Evolutionary conservation across 2,329 filamentous ascomycete species (phyloP), one percentile per base, ranked within the genome.

Genomic region (Coniochaeta pulveracea): DNA sequence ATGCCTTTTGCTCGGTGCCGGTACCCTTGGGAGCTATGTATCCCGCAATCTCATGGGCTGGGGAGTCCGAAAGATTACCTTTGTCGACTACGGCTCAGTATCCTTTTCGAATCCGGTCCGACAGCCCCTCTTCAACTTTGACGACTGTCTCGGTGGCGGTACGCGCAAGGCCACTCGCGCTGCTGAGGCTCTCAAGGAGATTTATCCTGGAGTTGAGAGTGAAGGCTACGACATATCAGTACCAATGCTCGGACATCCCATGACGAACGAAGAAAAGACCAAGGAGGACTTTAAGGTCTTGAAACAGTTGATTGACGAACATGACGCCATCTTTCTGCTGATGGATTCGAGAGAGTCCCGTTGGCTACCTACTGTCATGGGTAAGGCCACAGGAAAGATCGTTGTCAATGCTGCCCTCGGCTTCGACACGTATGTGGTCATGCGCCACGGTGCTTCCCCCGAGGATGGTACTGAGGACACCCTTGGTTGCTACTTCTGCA

Each of bases 401-500:
- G 89, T 98, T 16, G 80, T 98, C 72, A 98, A 96, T 54, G 86
- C 89, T 6, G 91, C 91, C 2, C 69, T 98, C 3, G 91, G 91
- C 0, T 98, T 98, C 49, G 91, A 98, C 57, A 91, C 86, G 0
- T 98, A 85, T 47, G 86, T 98, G 3, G 86, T 94, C 22, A 96
- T 98, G 91, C 76, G 91, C 36, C 91, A 98, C 55, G 91, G 91
- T 2, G 66, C 85, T 5, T 71, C 75, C 44, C 64, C 66, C 4
- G 54, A 58, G 26, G 61, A 66, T 33, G 64, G 71, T 9, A 66
- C 60, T n/a, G 64, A 74, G 34, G 63, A 75, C 33, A 76, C 84
- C 17, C 66, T 96, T 17, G 91, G 91, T 8, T 98, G 91, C 58
- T 98, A 98, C 55, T 98, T 96, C 57, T 98, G 91, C 60, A 96